Conservation (phyloP, 2,329 filamentous ascomycete genomes). For the Conoideocrella luteorostrata region DNA sequence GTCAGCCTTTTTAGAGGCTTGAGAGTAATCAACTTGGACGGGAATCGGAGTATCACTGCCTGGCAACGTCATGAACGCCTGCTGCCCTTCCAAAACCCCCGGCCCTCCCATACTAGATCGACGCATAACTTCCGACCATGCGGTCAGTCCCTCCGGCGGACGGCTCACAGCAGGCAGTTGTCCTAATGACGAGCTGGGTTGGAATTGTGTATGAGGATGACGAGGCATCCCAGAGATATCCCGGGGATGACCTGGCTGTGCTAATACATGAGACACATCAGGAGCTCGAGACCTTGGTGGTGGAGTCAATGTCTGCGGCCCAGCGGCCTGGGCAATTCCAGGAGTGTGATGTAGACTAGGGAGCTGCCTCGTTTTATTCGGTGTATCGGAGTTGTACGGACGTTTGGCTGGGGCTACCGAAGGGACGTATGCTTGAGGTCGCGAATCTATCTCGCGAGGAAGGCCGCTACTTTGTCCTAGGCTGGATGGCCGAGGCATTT, state of each 20-base stretch:
- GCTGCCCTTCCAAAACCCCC: conserved; percentile 26
- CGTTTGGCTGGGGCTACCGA: conserved; percentile 24
- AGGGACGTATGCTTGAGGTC: conserved; percentile 15
- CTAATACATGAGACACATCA: conserved; percentile 19
- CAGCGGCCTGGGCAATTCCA: conserved; percentile 17
- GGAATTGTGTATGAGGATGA: conserved; percentile 17
- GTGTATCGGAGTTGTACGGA: conserved; percentile 21
- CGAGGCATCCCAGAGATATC: conserved; percentile 14
- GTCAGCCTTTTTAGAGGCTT: conserved; percentile 74
- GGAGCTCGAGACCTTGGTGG: conserved; percentile 23
- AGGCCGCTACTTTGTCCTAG: conserved; percentile 17
- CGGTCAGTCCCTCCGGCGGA: conserved; percentile 16
- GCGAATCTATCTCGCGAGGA: conserved; percentile 18
- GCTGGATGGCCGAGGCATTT: conserved; percentile 21
- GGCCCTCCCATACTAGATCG: conserved; percentile 21
- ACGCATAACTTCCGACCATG: conserved; percentile 28
- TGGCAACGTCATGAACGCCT: conserved; percentile 32
- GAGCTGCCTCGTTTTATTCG: conserved; percentile 21
- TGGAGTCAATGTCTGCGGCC: conserved; percentile 15
- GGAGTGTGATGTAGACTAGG: conserved; percentile 19
- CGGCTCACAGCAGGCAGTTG: conserved; percentile 16
- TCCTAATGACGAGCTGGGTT: conserved; percentile 14
- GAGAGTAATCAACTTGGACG: conserved; percentile 71
- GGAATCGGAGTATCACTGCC: conserved; percentile 36
- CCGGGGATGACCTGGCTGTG: conserved; percentile 15